A percentile compares a stretch with the other conserved stretches of the same genome.
Evolutionary conservation across 192 early-diverging fungal species (phyloP).

Genomic region (Backusella sp.): DNA sequence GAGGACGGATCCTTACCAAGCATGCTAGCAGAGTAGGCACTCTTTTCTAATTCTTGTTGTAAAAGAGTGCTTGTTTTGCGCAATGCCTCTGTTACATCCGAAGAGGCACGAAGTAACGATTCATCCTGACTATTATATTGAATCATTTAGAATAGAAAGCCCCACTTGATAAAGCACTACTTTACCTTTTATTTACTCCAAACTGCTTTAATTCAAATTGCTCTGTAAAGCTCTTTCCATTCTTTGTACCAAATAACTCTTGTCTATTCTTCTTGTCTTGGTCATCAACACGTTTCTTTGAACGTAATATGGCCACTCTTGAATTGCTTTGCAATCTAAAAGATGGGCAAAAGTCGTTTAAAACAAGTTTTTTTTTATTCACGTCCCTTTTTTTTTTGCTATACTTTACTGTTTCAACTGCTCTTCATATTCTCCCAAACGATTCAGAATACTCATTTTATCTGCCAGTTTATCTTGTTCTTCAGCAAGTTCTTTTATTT

Average conservation of each 20-base stretch:
- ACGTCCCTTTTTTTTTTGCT: not conserved
- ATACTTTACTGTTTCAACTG: constrained; percentile 51
- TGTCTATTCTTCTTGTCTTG: constrained; percentile 45
- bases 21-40: constrained; percentile 49
- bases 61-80: constrained; percentile 59
- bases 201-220: constrained; percentile 41
- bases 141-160: too few relatives aligned
- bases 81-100: constrained; percentile 59
- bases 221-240: constrained; percentile 35
- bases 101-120: constrained; percentile 45
- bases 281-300: constrained; percentile 50
- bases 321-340: constrained; percentile 48
- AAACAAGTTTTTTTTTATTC: not conserved
- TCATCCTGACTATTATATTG: constrained; percentile 26
- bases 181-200: constrained; percentile 25
- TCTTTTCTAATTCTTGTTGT: constrained; percentile 65
- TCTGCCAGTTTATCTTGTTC: constrained; percentile 51
- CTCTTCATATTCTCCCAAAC: constrained; percentile 47
- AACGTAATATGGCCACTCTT: constrained; percentile 47
- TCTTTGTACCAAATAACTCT: constrained; percentile 32
- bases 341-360: not conserved
- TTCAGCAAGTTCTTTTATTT: constrained; percentile 46
- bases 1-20: constrained; percentile 38
- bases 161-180: not conserved
- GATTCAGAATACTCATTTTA: constrained; percentile 35